Evolutionary conservation across 768 basidiomycete genomes (phyloP), one percentile per base, ranked within the genome.

Genomic region (Floccularia luteovirens): DNA sequence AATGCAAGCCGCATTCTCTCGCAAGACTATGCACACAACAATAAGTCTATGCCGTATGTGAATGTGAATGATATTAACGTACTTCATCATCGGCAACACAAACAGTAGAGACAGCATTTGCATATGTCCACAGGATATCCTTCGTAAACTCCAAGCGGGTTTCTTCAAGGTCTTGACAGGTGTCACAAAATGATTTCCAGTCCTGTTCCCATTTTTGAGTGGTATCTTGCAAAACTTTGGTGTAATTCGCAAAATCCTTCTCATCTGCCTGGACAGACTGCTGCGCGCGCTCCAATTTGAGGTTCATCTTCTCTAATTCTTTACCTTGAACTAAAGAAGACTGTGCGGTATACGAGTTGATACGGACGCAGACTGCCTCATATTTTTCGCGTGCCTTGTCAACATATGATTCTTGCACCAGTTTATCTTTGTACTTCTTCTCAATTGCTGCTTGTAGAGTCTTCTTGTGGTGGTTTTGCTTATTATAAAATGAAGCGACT

Each of bases 41-140:
- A 30, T 10, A 31, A 32, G 34, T 14, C 23, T 24, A 16, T n/a
- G n/a, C n/a, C n/a, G n/a, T n/a, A 38, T 44, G 46, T 31, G 16
- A 20, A 31, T 14, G 23, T 20, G 8, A 16, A 17, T 8, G 13
- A 20, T 10, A 24, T 23, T 12, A 21, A 65, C 74, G 44, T 52
- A 91, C 90, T 78, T 94, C 90, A 51, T 99, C 96, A 55, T 98
- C 96, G 8, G 81, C 67, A 13, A 99, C 93, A 50, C 96, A 97
- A 11, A 93, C 87, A 8, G 86, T 89, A 11, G 93, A 96, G n/a
- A 96, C 82, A 0, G 85, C 83, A 58, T 99, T 99, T 0, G 96
- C 92, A 57, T 90, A 97, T 5, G 79, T 77, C 94, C 96, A 99
- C 61, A 96, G 72, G 49, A 88, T 89, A 56, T 93, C 90, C 63